Base-by-base conservation (phyloP, 352 stramenopile species). In the Globisporangium ultimum region DNA sequence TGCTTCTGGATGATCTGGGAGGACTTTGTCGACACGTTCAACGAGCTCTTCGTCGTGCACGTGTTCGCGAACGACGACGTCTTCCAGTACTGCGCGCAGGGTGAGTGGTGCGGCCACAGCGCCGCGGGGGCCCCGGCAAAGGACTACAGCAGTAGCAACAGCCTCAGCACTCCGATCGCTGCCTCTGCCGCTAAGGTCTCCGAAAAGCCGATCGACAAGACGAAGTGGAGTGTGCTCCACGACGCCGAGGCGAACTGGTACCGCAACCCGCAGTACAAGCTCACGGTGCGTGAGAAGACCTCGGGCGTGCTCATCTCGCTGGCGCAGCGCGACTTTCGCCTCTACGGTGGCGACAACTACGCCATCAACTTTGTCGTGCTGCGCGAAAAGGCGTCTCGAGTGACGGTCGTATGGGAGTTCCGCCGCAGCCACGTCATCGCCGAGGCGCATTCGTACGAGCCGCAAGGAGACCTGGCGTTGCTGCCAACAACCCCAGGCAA, bases 201-300 rank as follows among this genome's bases (percentile, higher is more conserved):
- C 55, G 80, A 88, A 34, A 66, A 45, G 4, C 36, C 64, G 15
- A 83, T 90, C 50, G 68, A 70, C 13, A 79, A 80, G 45, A 90
- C 77, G n/a, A 77, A 83, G 43, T 93, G 83, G 81, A 68, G 48
- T 18, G 78, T 89, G 34, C 55, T 87, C 28, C 53, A 54, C 2
- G 89, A 97, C 57, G 77, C 71, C 9, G 89, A 97, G 48, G 68
- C 87, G 8, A 91, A 84, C 46, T 97, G 91, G 91, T 89, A 97
- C 67, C 90, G 91, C 40, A 97, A 97, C 58, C 91, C 88, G 10
- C 89, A 97, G 70, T 97, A 91, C 63, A 87, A 83, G 34, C 55
- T 97, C 18, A 72, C 67, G 0, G 72, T 89, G 0, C 9, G 36
- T 2, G 70, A 85, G 48, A 59, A 54, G 15, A 79, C 70, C 22